Evolutionary conservation across 257 asterid species (phyloP), one percentile per base, ranked within the genome.

Genomic region (Parsonsia alboflavescens): DNA sequence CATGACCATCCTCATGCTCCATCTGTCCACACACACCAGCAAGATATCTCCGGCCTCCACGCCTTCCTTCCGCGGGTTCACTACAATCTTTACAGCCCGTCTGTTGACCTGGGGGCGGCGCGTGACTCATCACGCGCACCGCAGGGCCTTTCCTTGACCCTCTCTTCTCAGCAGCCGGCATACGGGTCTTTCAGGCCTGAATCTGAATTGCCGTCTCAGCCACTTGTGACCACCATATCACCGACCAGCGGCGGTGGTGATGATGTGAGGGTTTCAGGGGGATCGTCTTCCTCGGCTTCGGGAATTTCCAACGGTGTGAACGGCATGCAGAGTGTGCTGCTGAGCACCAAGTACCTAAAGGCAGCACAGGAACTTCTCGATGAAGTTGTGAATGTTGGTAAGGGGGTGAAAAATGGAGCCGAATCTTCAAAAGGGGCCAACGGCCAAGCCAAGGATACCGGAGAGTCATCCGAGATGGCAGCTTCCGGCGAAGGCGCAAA

Each of bases 331-430:
- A 85, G 88, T 59, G 90, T 90, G 44, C 79, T 88, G 56, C 58
- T 88, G 80, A 88, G 92, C 67, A 88, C 96, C 0, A 92, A 90
- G 81, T 94, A 90, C 68, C 80, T 94, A 41, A 94, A 89, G 78
- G 97, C 97, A 1, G 96, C 97, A 6, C 97, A 89, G 70, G 97
- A 94, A 79, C 88, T 94, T 73, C 97, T 94, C 1, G 99, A 94
- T n/a, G 97, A 94, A 79, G 97, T 94, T 2, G 99, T 89, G 0
- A 94, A 84, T 58, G 99, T 94, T 26, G 97, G 96, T 0, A 89
- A 87, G 69, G 93, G 89, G 41, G 85, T 42, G 3, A 91, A 82
- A 73, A 67, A 12, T n/a, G 78, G 74, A 7, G 62, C 61, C 4
- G 85, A 77, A 61, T 74, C 85, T 10, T 77, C 81, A 24, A 81